Conservation (phyloP, 495 filamentous ascomycete species). For the Trichoderma gamsii region DNA sequence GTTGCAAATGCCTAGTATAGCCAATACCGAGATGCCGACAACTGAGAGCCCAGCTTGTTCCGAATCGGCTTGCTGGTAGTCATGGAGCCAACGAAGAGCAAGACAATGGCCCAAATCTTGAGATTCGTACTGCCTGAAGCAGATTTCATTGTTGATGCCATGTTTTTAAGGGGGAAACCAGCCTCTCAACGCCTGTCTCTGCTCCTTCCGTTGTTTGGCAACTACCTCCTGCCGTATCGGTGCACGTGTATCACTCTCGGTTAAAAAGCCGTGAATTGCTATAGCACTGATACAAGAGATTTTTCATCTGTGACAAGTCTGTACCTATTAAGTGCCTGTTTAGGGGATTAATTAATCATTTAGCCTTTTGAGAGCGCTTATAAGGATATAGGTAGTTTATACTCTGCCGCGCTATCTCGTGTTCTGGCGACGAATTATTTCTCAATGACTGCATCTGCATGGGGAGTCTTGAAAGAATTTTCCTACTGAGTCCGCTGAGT, state of each 20-base stretch:
- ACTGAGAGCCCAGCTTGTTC: background rate
- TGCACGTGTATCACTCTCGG: background rate
- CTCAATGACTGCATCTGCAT: no score
- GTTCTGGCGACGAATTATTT: no score
- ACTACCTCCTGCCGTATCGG: background rate
- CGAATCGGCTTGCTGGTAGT: background rate
- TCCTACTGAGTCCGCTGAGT: no score
- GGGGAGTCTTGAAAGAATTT: no score
- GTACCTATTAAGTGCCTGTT: no score
- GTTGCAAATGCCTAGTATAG: background rate
- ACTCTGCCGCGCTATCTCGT: no score
- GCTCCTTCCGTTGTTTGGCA: constrained; percentile 9
- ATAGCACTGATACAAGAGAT: background rate
- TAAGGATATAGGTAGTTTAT: no score
- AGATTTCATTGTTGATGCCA: background rate
- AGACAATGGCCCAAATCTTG: background rate
- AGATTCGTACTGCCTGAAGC: background rate
- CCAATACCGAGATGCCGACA: background rate
- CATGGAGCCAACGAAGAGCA: background rate
- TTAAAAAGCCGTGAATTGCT: background rate
- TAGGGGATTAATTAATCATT: no score
- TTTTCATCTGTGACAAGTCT: no score
- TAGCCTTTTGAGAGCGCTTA: no score
- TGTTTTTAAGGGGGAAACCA: background rate
- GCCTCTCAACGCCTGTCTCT: background rate